These are phyloP conservation scores for Ophiostoma montium DNA, from an alignment of 2,329 filamentous ascomycete species.

Conservation along the genomic window DNA sequence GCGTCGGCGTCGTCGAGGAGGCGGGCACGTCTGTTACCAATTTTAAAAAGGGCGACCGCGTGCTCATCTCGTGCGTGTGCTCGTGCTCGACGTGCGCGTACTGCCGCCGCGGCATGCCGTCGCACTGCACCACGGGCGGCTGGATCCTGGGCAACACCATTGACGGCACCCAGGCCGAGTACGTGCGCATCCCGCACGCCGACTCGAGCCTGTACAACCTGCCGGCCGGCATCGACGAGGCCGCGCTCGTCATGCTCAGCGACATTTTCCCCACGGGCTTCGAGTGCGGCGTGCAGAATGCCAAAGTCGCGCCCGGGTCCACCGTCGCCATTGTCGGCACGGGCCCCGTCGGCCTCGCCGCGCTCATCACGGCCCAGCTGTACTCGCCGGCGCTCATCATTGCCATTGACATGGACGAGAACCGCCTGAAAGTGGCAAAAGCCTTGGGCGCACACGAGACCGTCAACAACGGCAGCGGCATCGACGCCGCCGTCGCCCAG, in stretches of 20 bases:
- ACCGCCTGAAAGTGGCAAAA: constrained; percentile 31
- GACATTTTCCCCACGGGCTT: constrained; percentile 43
- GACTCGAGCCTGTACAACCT: constrained; percentile 32
- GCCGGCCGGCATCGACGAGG: constrained; percentile 23
- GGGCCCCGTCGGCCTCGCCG: constrained; percentile 41
- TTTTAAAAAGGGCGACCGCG: constrained; percentile 34
- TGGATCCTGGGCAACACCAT: constrained; percentile 40
- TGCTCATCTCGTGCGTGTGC: constrained; percentile 37
- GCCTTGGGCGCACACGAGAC: constrained; percentile 33
- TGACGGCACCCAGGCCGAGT: constrained; percentile 43
- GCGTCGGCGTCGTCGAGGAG: constrained; percentile 33
- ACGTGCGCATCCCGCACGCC: constrained; percentile 36
- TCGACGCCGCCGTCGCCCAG: constrained; percentile 11
- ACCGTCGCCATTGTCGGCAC: constrained; percentile 40
- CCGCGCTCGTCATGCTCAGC: constrained; percentile 33
- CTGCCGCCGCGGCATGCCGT: constrained; percentile 35
- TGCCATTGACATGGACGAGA: constrained; percentile 35
- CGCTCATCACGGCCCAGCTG: constrained; percentile 37
- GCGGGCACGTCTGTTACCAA: constrained; percentile 29
- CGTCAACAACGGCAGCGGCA: constrained; percentile 25
- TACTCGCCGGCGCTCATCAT: constrained; percentile 38
- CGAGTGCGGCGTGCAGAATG: constrained; percentile 38
- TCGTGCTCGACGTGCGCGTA: constrained; percentile 36
- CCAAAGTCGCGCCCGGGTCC: constrained; percentile 34
- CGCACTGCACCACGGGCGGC: constrained; percentile 37